phyloP scores from a whole-genome alignment of 2,329 filamentous ascomycete species.

The Fusarium gaditjirri region DNA sequence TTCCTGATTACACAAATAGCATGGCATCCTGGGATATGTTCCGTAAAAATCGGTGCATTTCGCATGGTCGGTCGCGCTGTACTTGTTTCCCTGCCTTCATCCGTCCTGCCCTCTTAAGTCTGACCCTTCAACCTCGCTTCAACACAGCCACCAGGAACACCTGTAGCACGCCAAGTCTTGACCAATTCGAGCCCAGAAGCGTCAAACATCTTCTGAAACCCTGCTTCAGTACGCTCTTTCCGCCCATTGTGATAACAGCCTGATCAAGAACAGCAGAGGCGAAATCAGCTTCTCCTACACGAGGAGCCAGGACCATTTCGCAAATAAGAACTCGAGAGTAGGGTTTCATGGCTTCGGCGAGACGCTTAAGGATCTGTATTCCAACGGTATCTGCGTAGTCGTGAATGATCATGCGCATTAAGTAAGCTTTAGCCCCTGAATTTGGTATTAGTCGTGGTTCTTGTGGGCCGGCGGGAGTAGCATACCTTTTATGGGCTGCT shows the following conservation, averaged over 20 bases:
- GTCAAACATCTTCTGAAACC: constrained; percentile 45
- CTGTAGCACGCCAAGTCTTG: constrained; percentile 37
- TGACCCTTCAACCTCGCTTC: constrained; percentile 35
- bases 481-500: constrained; percentile 47
- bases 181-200: constrained; percentile 47
- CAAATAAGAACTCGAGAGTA: constrained; percentile 47
- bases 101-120: background rate
- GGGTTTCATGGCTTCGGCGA: constrained; percentile 45
- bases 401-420: constrained; percentile 50
- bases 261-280: constrained; percentile 47
- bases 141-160: constrained; percentile 42
- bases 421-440: constrained; percentile 50
- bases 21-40: too few relatives aligned
- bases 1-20: background rate
- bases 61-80: background rate
- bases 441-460: background rate
- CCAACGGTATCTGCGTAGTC: constrained; percentile 46
- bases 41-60: too few relatives aligned
- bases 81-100: background rate
- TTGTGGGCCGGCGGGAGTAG: background rate
- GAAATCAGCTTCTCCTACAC: constrained; percentile 46
- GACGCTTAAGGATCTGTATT: constrained; percentile 42
- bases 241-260: constrained; percentile 49
- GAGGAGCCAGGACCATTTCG: constrained; percentile 47
- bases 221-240: constrained; percentile 47